Base-by-base conservation (phyloP, 768 basidiomycete genomes). In the Tulasnella sp. region DNA sequence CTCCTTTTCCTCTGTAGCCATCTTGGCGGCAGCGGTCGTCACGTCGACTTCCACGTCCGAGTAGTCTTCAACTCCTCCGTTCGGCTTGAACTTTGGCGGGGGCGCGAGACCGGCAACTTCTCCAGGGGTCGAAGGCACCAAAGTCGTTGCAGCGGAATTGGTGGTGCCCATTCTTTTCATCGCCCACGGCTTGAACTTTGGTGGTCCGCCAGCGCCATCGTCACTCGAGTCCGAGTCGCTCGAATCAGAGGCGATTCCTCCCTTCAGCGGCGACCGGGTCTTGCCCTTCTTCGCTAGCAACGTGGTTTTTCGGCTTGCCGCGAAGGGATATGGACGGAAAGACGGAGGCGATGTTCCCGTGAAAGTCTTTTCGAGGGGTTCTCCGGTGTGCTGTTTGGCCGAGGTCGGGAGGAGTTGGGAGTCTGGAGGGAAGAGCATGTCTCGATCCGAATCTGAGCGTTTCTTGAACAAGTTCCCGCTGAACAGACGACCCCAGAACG, bases 401-500 rank as follows among this genome's bases (percentile, higher is more conserved):
- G 73, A 68, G 19, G 48, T 58, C 3, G 76, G 38, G 76, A 77
- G 46, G 31, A 77, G 76, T 21, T 77, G 76, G 44, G 76, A 77
- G 31, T 77, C 76, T 36, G 76, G 76, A 10, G 76, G 76, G 76
- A 77, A 77, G 76, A 77, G 52, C 14, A 77, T 62, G 5, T 77
- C 76, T 38, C 58, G 48, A 58, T 52, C 46, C n/a, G 38, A 40
- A 74, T 10, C 44, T 4, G 62, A 68, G 16, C 62, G 62, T 36
- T 27, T 36, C 38, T 38, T 46, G 73, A 46, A 40, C 39, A 40
- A 46, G 12, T 39, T 52, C 0, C 76, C 76, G 34, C 82, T 79
- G 80, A 91, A 88, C 27, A 89, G 76, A 46, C 87, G 87, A 18
- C 88, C 87, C 90, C 91, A 92, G 75, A 89, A 84, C 0, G 89